Percentiles rank a stretch among this genome's conserved stretches.
These are phyloP conservation scores for Juglanconis sp. DNA, from an alignment of 2,329 filamentous ascomycete species.

Conservation along the genomic window DNA sequence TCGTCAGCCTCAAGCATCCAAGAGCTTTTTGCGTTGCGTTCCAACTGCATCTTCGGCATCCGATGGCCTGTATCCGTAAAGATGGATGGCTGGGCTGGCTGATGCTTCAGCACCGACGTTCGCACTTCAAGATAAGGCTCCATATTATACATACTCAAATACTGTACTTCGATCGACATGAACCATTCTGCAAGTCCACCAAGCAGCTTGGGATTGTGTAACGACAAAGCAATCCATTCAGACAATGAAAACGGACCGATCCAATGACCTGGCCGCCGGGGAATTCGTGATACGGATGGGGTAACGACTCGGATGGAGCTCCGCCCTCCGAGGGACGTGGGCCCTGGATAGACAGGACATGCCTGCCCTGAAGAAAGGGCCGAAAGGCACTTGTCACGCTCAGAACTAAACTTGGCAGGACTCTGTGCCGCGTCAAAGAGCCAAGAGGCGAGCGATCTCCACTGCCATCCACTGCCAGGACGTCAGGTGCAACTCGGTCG, in stretches of 20 bases:
- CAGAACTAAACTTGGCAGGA: neutral
- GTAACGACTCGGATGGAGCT: constrained; percentile 2
- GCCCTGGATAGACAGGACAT: constrained; percentile 2
- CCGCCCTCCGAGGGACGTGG: constrained; percentile 1
- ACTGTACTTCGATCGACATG: neutral
- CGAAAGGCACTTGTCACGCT: constrained; percentile 15
- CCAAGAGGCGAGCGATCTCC: neutral
- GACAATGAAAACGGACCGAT: constrained; percentile 9
- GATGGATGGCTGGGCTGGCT: neutral
- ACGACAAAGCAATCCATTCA: constrained; percentile 6
- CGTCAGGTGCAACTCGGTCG: constrained; percentile 5
- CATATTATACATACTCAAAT: neutral
- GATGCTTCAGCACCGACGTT: neutral
- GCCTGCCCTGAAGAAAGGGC: constrained; percentile 17
- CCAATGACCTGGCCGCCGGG: constrained; percentile 1
- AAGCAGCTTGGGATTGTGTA: neutral
- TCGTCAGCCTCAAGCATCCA: neutral
- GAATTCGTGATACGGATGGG: constrained; percentile 2
- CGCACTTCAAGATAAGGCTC: neutral
- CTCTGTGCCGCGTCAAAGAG: neutral
- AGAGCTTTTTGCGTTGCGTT: neutral
- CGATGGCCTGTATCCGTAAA: neutral
- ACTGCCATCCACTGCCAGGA: neutral
- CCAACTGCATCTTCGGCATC: constrained; percentile 9
- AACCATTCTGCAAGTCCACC: neutral